Evolutionary conservation across 2,329 filamentous ascomycete species (phyloP).

Genomic region (Colletotrichum lini): DNA sequence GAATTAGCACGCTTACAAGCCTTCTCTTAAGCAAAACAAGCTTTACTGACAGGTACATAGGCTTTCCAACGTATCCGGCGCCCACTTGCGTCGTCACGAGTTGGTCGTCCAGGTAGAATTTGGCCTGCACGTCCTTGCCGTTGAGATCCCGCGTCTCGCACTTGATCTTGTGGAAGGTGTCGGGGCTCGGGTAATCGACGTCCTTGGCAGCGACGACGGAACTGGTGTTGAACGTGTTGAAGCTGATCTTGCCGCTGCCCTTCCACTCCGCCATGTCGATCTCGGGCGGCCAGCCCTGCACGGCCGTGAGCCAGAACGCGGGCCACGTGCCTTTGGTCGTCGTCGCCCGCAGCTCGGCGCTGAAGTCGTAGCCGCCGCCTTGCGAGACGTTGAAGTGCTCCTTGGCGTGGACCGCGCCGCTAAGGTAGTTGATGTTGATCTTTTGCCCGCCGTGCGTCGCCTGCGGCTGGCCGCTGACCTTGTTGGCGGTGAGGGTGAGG

Average conservation of each 20-base stretch:
- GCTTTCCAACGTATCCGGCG: conserved; percentile 62
- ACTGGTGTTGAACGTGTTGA: conserved; percentile 69
- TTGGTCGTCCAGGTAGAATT: conserved; percentile 68
- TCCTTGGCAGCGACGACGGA: conserved; percentile 62
- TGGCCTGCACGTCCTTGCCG: conserved; percentile 65
- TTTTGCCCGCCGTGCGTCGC: conserved; percentile 55
- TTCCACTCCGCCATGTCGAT: conserved; percentile 75
- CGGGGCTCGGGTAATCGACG: conserved; percentile 62
- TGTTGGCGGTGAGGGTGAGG: conserved; percentile 63
- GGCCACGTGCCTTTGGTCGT: conserved; percentile 66
- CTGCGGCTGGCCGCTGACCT: conserved; percentile 56
- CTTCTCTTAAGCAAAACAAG: too few relatives aligned
- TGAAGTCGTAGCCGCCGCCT: conserved; percentile 59
- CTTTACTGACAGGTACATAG: conserved; percentile 58
- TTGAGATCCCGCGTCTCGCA: conserved; percentile 66
- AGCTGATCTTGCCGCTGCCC: conserved; percentile 68
- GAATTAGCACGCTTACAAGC: conserved; percentile 9
- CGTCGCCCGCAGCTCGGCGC: conserved; percentile 57
- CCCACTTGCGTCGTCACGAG: conserved; percentile 66
- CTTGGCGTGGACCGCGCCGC: conserved; percentile 59
- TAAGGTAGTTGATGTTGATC: conserved; percentile 67
- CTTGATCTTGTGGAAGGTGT: conserved; percentile 64
- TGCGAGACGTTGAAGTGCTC: conserved; percentile 56
- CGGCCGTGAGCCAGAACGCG: conserved; percentile 71
- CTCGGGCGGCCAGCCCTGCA: conserved; percentile 70